phyloP scores from a whole-genome alignment of 2,329 filamentous ascomycete genomes.

The Biscogniauxia marginata region DNA sequence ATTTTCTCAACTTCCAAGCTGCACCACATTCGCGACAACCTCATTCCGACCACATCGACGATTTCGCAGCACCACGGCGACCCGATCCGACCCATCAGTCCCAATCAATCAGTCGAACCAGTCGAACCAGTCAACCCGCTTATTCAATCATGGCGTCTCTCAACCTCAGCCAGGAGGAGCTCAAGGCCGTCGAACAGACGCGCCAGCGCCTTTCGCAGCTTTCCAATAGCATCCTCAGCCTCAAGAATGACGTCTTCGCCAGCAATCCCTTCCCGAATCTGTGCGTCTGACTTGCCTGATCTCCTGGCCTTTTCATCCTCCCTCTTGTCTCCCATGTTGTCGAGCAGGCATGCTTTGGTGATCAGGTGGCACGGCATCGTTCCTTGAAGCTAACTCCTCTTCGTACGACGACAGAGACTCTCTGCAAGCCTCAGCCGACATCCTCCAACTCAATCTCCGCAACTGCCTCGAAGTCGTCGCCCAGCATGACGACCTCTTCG shows the following conservation, averaged over 20 bases:
- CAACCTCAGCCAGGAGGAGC: conserved; percentile 56
- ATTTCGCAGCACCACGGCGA: too few species aligned
- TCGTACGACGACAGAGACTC: conserved; percentile 52
- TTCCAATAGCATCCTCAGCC: conserved; percentile 63
- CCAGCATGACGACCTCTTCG: conserved; percentile 66
- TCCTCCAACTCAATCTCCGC: conserved; percentile 69
- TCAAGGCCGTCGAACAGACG: conserved; percentile 69
- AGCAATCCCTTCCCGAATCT: conserved; percentile 66
- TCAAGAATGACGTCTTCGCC: conserved; percentile 58
- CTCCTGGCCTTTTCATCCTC: not conserved
- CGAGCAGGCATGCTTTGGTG: too few species aligned
- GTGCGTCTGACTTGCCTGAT: conserved; percentile 41
- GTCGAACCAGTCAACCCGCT: not conserved
- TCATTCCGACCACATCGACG: too few species aligned
- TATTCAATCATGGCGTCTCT: conserved; percentile 40
- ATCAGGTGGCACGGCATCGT: too few species aligned
- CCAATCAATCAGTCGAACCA: too few species aligned
- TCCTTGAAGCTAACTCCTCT: not conserved
- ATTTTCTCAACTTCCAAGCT: too few species aligned
- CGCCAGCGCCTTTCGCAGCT: conserved; percentile 68
- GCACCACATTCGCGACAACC: too few species aligned
- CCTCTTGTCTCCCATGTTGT: not conserved
- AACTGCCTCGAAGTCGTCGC: conserved; percentile 64
- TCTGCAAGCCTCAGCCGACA: conserved; percentile 68
- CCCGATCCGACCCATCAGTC: too few species aligned